Percentiles rank a stretch among this genome's conserved stretches.
Evolutionary conservation across 805 yeast genomes (phyloP).

Genomic region (Schizosaccharomyces osmophilus): DNA sequence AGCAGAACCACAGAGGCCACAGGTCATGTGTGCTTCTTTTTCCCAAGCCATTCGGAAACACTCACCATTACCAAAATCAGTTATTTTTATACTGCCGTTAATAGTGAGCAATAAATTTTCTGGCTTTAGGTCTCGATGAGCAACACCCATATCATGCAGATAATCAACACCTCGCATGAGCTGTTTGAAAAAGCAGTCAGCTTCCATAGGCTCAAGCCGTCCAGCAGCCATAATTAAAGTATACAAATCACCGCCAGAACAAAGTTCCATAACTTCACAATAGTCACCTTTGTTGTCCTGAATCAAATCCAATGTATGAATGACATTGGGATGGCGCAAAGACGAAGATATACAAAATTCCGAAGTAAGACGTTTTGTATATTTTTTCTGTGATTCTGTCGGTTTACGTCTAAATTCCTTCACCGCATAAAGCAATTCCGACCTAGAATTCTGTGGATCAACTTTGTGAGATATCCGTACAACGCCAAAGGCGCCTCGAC

Average conservation of each 20-base stretch:
- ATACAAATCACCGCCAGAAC: slow-evolving; percentile 67
- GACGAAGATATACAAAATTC: slow-evolving; percentile 76
- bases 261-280: slow-evolving; percentile 85
- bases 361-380: slow-evolving; percentile 52
- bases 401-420: slow-evolving; percentile 46
- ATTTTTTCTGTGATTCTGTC: slow-evolving; percentile 31
- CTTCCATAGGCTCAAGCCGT: slow-evolving; percentile 34
- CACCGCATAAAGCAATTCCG: slow-evolving; percentile 38
- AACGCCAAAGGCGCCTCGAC: slow-evolving; percentile 83
- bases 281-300: slow-evolving; percentile 45
- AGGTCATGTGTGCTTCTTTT: slow-evolving; percentile 35
- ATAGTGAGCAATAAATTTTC: slow-evolving; percentile 56
- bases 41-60: slow-evolving; percentile 87
- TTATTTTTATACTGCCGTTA: slow-evolving; percentile 39
- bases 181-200: slow-evolving; percentile 80
- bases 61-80: slow-evolving; percentile 80
- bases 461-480: slow-evolving; percentile 61
- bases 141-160: slow-evolving; percentile 78
- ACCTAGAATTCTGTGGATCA: slow-evolving; percentile 18
- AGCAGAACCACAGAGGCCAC: slow-evolving; percentile 68
- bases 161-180: slow-evolving; percentile 56
- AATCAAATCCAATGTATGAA: slow-evolving; percentile 57
- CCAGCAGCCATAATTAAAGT: slow-evolving; percentile 30
- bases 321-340: slow-evolving; percentile 50
- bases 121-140: slow-evolving; percentile 80